Evolutionary conservation across 768 basidiomycete genomes (phyloP), one percentile per base, ranked within the genome.

Genomic region (Crassisporium funariophilum): DNA sequence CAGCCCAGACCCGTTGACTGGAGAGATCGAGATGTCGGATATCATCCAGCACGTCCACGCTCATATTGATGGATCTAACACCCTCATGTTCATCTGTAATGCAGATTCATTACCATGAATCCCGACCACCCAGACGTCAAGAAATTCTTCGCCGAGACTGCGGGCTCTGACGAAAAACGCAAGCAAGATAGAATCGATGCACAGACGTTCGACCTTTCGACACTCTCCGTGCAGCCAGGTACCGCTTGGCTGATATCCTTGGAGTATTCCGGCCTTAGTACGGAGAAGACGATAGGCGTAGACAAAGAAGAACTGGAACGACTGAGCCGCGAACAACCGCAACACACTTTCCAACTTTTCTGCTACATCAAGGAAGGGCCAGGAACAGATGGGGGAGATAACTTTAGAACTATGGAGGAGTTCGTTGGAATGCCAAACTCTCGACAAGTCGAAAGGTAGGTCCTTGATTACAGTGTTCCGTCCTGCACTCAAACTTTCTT

Each of bases 141-240:
- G 17, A 52, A 55, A 12, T 35, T 35, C 5, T 47, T 43, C 36
- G 38, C 33, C 6, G 31, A 37, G 1, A 16, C 31, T 5, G 15
- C 35, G 4, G 17, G 43, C 5, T 9, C 49, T 56, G 41, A 50
- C 40, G 27, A 63, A 63, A 57, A 69, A 52, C 35, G 66, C 65
- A 56, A 69, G 51, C 40, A 50, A 35, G 52, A 62, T 27, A 58
- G 61, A 59, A 37, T 54, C 51, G 31, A 56, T 36, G 54, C 29
- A 16, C n/a, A n/a, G n/a, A 11, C 21, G 35, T n/a, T 36, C 3
- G 44, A 15, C 10, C 24, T 15, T 24, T 38, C 16, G 83, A 86
- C 38, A n/a, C 21, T 52, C 6, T n/a, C 16, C 4, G 36, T 52
- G n/a, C 8, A 43, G 23, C 37, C n/a, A 16, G 35, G 46, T 21